Evolutionary conservation across 1,284 basidiomycete genomes (phyloP), one percentile per base, ranked within the genome.

Genomic region (Chiua sp.): DNA sequence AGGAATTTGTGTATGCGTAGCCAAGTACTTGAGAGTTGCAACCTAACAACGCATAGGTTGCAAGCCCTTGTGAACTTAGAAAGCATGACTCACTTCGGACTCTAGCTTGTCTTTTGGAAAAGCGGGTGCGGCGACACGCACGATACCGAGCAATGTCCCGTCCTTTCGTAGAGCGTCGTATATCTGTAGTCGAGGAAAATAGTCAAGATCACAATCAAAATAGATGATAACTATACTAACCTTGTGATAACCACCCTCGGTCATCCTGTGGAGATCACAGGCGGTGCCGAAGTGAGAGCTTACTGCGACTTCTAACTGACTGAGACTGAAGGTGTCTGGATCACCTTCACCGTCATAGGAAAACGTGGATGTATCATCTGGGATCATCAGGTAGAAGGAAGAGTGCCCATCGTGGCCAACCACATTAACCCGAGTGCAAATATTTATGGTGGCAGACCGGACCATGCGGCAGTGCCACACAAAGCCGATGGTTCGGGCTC

Each of bases 61-160:
- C 35, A 18, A 26, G 33, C 33, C 30, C 12, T n/a, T 10, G 30
- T 42, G 30, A 39, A 15, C 37, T 20, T 4, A n/a, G 26, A 2
- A 15, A 32, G 32, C 7, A 46, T 33, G 7, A 15, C 28, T 18
- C 3, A 58, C 53, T 37, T 58, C 57, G 3, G 57, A 58, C 26
- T 56, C 57, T 2, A 58, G 30, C 23, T 56, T 58, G 37, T 50
- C 53, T 28, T 13, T 56, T 15, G 57, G 57, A 58, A 58, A 58
- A 16, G 53, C 57, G 16, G 57, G 57, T 22, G 57, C 20, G 3
- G 53, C 53, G 4, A 58, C 53, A 44, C 57, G 57, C 42, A 56
- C 57, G 7, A 56, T 16, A 12, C 57, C 57, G 15, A 56, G 37
- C 2, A 15, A 6, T 1, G 47, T 22, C 18, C 26, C 22, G 22